Base-by-base conservation (phyloP, 164 flowering plant species). In the Tinospora cordifolia region DNA sequence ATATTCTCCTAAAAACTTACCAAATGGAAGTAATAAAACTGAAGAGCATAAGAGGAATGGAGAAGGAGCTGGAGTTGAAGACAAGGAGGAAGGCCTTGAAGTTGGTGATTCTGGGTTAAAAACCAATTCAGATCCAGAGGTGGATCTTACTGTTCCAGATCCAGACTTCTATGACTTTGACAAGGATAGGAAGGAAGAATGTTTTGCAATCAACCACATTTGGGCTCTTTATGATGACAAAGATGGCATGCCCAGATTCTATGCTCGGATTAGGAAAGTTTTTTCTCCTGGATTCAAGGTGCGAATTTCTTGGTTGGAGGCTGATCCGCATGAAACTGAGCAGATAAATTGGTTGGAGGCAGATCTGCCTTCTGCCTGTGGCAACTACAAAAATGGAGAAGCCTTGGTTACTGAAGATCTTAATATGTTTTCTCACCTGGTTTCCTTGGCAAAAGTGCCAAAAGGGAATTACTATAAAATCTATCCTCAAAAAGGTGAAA, bases 241-340 rank as follows among this genome's bases (percentile, higher is more conserved):
- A 24, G 91, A 84, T 84, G 90, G 84, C 41, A 88, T 92, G 98
- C 99, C 99, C n/a, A 83, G 99, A 75, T 90, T 77, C 75, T 94
- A 92, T 84, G 96, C 89, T 65, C 76, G 64, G 46, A 82, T 94
- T 58, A 83, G 49, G 72, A 85, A 79, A 66, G 82, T 88, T 25
- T 59, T 66, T 30, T 57, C 81, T 8, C 69, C 84, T 66, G 79
- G 73, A 1, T 89, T 88, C 70, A 83, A 86, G 81, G 36, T 94
- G 74, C 64, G 47, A 58, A 81, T 94, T 58, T 81, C 84, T n/a
- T 90, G 99, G 97, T 73, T 92, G 14, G 97, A 92, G 76, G 81
- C 89, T 30, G 77, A 77, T 34, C 85, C 88, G 0, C 83, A 79
- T 46, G 76, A 80, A 63, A 75, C 77, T 41, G 66, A 79, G 59